A percentile compares a stretch with the other conserved stretches of the same genome.
These are phyloP conservation scores for Pharnaceum exiguum DNA, from an alignment of 148 eudicot genomes.

Conservation along the genomic window DNA sequence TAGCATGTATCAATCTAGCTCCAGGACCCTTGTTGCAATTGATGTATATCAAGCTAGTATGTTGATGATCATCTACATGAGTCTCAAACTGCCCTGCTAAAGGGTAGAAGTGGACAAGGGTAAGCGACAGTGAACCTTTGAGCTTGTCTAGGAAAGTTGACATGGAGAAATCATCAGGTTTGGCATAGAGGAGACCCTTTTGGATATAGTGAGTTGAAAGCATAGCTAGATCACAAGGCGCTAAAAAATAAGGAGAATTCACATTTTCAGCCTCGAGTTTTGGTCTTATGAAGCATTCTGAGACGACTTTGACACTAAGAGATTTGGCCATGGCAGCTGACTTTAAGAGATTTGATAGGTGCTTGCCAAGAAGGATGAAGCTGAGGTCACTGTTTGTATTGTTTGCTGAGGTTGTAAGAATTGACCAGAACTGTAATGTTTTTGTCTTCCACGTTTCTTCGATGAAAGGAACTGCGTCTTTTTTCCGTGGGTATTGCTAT, in stretches of 20 bases:
- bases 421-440: no score
- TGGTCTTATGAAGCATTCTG: conserved; percentile 23
- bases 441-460: no score
- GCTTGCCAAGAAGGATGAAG: no score
- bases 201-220: conserved; percentile 23
- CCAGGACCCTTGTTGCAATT: conserved; percentile 22
- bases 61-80: conserved; percentile 5
- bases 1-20: conserved; percentile 10
- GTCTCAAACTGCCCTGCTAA: conserved; percentile 16
- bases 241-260: conserved; percentile 12
- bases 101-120: conserved; percentile 24
- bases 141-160: conserved; percentile 1
- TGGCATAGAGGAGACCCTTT: conserved; percentile 18
- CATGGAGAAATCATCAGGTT: not conserved
- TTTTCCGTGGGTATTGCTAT: no score
- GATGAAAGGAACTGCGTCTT: no score
- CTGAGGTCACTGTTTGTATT: no score
- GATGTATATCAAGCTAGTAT: conserved; percentile 13
- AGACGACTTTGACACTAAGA: conserved; percentile 3
- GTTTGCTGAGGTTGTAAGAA: no score
- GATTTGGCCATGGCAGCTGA: conserved; percentile 1
- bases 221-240: conserved; percentile 15
- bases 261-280: not conserved
- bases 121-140: conserved; percentile 1
- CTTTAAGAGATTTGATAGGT: not conserved